A percentile compares a stretch with the other conserved stretches of the same genome.
phyloP scores from a whole-genome alignment of 176 grass and related monocot species.

The Carex myosuroides region DNA sequence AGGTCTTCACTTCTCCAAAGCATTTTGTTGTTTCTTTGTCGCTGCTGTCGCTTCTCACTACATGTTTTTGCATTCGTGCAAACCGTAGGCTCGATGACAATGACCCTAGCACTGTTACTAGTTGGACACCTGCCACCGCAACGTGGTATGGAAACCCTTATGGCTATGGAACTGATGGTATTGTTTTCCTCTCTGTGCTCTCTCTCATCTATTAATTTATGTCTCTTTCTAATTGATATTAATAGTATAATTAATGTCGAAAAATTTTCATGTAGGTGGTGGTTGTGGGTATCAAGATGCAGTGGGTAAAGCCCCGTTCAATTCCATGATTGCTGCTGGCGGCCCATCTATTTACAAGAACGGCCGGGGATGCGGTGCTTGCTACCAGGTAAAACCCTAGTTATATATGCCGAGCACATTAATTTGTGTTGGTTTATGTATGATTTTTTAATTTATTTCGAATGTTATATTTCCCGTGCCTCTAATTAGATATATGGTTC shows the following conservation, averaged over 20 bases:
- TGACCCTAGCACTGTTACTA: background rate
- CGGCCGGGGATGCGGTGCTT: slow-evolving; percentile 78
- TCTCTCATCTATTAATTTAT: background rate
- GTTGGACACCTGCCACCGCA: background rate
- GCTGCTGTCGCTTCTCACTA: slow-evolving; percentile 6
- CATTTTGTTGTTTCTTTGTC: slow-evolving; percentile 4
- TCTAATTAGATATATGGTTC: too few relatives aligned
- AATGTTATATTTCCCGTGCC: too few relatives aligned
- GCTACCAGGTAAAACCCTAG: slow-evolving; percentile 56
- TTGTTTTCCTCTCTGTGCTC: background rate
- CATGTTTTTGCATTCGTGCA: background rate
- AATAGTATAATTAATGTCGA: background rate
- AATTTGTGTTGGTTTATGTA: background rate
- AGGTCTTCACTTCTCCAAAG: background rate
- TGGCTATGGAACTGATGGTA: slow-evolving; percentile 29
- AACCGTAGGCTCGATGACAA: slow-evolving; percentile 1
- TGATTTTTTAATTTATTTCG: background rate
- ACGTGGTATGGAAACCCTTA: slow-evolving; percentile 27
- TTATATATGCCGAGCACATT: slow-evolving; percentile 13
- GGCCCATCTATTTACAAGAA: slow-evolving; percentile 58
- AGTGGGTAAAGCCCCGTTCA: slow-evolving; percentile 44
- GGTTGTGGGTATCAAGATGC: slow-evolving; percentile 76
- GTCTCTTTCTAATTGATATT: background rate
- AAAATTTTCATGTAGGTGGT: slow-evolving; percentile 40
- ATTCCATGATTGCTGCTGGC: slow-evolving; percentile 60